Conservation (phyloP, 306 rosid genomes). For the Trifolium repens region DNA sequence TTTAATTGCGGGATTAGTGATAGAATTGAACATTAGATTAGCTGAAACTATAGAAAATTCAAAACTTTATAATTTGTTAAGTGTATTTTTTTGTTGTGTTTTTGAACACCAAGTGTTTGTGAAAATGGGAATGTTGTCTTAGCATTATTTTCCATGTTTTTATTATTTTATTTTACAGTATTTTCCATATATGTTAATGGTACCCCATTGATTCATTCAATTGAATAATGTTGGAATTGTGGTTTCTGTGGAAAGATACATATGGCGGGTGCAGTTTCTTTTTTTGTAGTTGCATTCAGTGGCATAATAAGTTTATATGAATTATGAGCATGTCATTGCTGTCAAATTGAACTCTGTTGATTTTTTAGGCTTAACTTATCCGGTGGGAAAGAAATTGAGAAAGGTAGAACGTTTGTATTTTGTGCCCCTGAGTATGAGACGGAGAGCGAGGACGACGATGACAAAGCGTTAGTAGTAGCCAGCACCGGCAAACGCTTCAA, state of each 20-base stretch:
- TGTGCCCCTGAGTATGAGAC: slow-evolving; percentile 62
- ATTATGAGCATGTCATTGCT: neutral
- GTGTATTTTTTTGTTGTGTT: neutral
- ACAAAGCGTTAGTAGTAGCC: slow-evolving; percentile 38
- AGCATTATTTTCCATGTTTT: neutral
- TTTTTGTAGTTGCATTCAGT: neutral
- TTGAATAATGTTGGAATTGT: neutral
- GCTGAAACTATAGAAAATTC: too few relatives aligned
- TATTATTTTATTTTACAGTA: too few relatives aligned
- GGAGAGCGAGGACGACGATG: slow-evolving; percentile 51
- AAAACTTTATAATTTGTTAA: neutral
- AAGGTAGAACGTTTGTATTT: slow-evolving; percentile 62
- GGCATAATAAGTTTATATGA: neutral
- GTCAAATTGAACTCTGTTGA: slow-evolving; percentile 31
- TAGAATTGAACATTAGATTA: too few relatives aligned
- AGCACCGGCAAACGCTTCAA: slow-evolving; percentile 51
- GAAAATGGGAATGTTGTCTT: neutral
- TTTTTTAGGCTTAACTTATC: slow-evolving; percentile 29
- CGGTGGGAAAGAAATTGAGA: slow-evolving; percentile 41
- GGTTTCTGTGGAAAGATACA: neutral
- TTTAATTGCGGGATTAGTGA: too few relatives aligned
- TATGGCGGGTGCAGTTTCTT: neutral
- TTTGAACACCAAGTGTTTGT: slow-evolving; percentile 25
- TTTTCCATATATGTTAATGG: too few relatives aligned
- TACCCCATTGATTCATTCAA: neutral